phyloP scores from a whole-genome alignment of 139 green algal species.

The Chlorella ohadii region DNA sequence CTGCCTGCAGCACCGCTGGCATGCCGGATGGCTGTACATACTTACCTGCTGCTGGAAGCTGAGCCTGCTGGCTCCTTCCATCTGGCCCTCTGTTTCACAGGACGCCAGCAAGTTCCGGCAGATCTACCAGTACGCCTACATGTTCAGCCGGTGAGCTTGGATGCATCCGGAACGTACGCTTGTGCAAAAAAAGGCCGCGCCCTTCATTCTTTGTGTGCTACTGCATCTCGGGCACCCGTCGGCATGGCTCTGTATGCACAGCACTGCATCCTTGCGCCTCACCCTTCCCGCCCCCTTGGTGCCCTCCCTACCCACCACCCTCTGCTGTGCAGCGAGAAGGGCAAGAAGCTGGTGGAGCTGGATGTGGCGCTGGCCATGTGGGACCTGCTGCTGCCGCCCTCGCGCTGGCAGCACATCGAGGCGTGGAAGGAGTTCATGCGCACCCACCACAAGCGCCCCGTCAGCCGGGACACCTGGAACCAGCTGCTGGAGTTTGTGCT shows the following conservation, averaged over 20 bases:
- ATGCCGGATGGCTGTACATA: not conserved
- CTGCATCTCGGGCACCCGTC: no score
- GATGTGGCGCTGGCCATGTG: conserved; percentile 95
- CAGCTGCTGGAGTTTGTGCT: conserved; percentile 85
- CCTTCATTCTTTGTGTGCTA: no score
- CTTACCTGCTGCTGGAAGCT: not conserved
- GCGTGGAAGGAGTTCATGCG: conserved; percentile 89
- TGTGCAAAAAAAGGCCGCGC: not conserved
- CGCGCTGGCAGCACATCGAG: conserved; percentile 66
- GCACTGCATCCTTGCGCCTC: not conserved
- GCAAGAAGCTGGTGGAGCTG: conserved; percentile 93
- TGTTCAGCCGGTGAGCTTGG: conserved; percentile 60
- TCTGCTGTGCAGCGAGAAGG: conserved; percentile 76
- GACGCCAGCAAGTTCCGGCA: conserved; percentile 65
- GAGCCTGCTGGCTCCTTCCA: no score
- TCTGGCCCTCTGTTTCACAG: conserved; percentile 32
- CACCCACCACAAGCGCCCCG: conserved; percentile 79
- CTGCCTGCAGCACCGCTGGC: not conserved
- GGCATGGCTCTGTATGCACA: not conserved
- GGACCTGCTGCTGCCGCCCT: conserved; percentile 78
- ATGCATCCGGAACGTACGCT: not conserved
- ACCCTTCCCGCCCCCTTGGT: not conserved
- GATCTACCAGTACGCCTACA: conserved; percentile 88
- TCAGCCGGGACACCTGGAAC: conserved; percentile 88
- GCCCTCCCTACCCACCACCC: not conserved